phyloP scores from a whole-genome alignment of 495 filamentous ascomycete genomes.

The Astrothelium macrocarpum region DNA sequence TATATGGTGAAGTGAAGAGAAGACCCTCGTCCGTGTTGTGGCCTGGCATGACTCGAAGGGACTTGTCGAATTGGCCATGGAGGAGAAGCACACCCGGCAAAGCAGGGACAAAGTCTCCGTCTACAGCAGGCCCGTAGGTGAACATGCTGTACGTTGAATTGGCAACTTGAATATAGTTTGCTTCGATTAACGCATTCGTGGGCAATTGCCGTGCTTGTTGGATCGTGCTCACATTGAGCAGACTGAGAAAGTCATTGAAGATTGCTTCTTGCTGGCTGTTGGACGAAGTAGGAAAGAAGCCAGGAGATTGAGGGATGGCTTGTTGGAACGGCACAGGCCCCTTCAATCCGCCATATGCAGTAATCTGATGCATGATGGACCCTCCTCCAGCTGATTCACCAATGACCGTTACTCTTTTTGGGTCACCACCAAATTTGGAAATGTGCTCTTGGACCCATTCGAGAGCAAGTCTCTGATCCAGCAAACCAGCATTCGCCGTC shows the following conservation, averaged over 20 bases:
- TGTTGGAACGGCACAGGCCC: constrained; percentile 30
- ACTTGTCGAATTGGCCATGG: constrained; percentile 45
- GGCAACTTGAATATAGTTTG: constrained; percentile 43
- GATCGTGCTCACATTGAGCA: constrained; percentile 43
- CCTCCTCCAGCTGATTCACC: constrained; percentile 63
- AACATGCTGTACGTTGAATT: constrained; percentile 40
- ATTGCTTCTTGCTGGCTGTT: constrained; percentile 36
- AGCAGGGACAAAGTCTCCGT: constrained; percentile 48
- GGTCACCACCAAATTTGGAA: constrained; percentile 59
- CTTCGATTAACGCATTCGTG: constrained; percentile 35
- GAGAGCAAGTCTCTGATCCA: constrained; percentile 59
- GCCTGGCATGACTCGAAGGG: constrained; percentile 46
- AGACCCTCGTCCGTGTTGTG: constrained; percentile 47
- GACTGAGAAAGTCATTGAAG: constrained; percentile 36
- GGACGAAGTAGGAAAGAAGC: constrained; percentile 33
- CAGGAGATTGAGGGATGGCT: constrained; percentile 39
- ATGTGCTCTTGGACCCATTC: constrained; percentile 67
- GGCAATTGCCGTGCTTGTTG: constrained; percentile 43
- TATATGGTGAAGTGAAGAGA: constrained; percentile 37
- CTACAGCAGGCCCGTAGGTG: constrained; percentile 49
- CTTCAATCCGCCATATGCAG: constrained; percentile 30
- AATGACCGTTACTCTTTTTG: constrained; percentile 50
- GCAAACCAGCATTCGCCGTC: constrained; percentile 52
- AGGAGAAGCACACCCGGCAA: constrained; percentile 48
- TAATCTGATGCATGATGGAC: constrained; percentile 57